phyloP scores from a whole-genome alignment of 257 asterid species.

The Nicotiana obtusifolia region DNA sequence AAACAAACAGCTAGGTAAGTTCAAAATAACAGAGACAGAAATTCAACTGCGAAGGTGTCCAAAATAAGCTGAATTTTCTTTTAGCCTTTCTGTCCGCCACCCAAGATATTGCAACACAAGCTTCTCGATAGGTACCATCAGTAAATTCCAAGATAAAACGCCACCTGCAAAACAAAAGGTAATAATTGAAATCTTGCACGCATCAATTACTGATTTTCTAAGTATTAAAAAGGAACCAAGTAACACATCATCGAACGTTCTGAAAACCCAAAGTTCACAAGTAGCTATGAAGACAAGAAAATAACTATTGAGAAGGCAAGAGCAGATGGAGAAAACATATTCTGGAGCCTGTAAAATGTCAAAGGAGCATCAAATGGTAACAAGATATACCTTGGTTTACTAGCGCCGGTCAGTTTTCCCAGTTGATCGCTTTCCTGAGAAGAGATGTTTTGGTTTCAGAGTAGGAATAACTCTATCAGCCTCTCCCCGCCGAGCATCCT shows the following conservation, averaged over 20 bases:
- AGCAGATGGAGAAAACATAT: neutral
- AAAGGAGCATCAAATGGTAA: neutral
- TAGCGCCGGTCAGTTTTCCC: constrained; percentile 89
- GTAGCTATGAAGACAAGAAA: neutral
- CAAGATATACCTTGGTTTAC: constrained; percentile 35
- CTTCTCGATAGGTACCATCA: neutral
- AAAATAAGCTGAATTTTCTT: neutral
- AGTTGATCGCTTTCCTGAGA: constrained; percentile 69
- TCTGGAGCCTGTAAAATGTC: neutral
- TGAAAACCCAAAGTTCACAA: neutral
- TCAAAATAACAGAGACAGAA: neutral
- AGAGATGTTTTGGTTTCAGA: constrained; percentile 78
- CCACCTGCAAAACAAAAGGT: neutral
- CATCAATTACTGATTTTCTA: neutral
- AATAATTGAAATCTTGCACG: neutral
- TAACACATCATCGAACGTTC: neutral
- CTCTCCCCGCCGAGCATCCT: constrained; percentile 84
- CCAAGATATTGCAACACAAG: neutral
- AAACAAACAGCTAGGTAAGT: neutral
- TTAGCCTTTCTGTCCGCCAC: neutral
- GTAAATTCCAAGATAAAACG: neutral
- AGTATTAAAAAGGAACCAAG: neutral
- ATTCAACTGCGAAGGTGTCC: neutral
- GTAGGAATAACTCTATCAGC: constrained; percentile 82
- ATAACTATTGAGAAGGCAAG: neutral